Evolutionary conservation across 768 basidiomycete genomes (phyloP).

Genomic region (Postia placenta): DNA sequence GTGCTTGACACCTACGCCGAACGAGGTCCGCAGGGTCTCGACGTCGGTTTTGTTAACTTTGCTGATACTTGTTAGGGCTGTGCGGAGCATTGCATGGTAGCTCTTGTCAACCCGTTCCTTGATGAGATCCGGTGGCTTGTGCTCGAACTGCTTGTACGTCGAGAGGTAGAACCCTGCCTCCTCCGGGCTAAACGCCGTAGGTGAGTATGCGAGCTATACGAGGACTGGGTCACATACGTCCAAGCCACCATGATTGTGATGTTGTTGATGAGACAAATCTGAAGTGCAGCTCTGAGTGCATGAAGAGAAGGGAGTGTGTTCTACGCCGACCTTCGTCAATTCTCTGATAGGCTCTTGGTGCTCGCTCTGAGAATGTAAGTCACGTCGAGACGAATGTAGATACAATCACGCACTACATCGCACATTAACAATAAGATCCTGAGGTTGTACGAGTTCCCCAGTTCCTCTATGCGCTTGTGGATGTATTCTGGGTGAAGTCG

Average conservation of each 20-base stretch:
- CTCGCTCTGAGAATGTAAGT: slow-evolving; percentile 54
- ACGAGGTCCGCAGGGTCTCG: slow-evolving; percentile 83
- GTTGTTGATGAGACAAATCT: slow-evolving; percentile 88
- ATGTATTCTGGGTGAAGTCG: slow-evolving; percentile 98
- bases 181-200: slow-evolving; percentile 49
- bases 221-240: slow-evolving; percentile 48
- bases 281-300: background rate
- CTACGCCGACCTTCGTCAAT: slow-evolving; percentile 65
- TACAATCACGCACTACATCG: slow-evolving; percentile 67
- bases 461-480: slow-evolving; percentile 81
- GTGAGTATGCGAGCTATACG: background rate
- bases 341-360: slow-evolving; percentile 90
- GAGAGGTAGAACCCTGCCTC: slow-evolving; percentile 91
- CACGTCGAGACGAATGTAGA: background rate
- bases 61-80: slow-evolving; percentile 79
- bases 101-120: slow-evolving; percentile 92
- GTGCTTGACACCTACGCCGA: slow-evolving; percentile 61
- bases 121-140: slow-evolving; percentile 89
- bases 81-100: slow-evolving; percentile 74
- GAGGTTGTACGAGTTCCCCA: slow-evolving; percentile 76
- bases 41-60: slow-evolving; percentile 98
- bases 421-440: slow-evolving; percentile 85
- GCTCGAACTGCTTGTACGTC: slow-evolving; percentile 90
- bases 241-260: slow-evolving; percentile 91
- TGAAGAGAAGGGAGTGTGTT: background rate